Percentiles rank a stretch among this genome's conserved stretches.
These are phyloP conservation scores for Mycosphaerella sp. DNA, from an alignment of 2,329 filamentous ascomycete species.

Conservation along the genomic window DNA sequence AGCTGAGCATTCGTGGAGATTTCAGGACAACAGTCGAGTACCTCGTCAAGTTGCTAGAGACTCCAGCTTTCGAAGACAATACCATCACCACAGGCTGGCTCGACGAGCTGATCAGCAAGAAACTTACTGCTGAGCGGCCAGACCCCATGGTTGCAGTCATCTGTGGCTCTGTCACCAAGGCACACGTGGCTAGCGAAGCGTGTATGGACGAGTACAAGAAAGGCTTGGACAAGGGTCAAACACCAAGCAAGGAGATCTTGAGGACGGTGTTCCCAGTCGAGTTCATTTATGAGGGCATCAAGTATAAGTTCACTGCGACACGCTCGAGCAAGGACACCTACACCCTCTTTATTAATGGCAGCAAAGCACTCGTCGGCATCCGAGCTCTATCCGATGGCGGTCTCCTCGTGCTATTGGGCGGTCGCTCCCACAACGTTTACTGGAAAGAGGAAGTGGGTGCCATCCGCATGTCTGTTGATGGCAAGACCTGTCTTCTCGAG, in stretches of 20 bases:
- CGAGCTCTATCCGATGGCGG: slow-evolving; percentile 90
- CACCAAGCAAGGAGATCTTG: slow-evolving; percentile 90
- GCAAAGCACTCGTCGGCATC: slow-evolving; percentile 89
- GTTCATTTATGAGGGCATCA: slow-evolving; percentile 94
- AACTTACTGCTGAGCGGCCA: slow-evolving; percentile 89
- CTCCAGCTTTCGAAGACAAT: slow-evolving; percentile 96
- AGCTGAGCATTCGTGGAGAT: slow-evolving; percentile 98
- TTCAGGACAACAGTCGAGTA: slow-evolving; percentile 99
- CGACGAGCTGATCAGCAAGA: slow-evolving; percentile 97
- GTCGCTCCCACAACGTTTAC: slow-evolving; percentile 96
- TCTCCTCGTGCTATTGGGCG: slow-evolving; percentile 80
- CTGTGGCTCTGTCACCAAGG: slow-evolving; percentile 90
- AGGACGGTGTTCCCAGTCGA: slow-evolving; percentile 97
- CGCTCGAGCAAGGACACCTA: slow-evolving; percentile 89
- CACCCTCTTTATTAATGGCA: slow-evolving; percentile 97
- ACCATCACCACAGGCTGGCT: slow-evolving; percentile 99
- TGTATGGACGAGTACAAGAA: slow-evolving; percentile 82
- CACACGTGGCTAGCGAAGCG: slow-evolving; percentile 85
- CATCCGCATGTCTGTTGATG: slow-evolving; percentile 90
- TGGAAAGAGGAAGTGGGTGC: slow-evolving; percentile 99
- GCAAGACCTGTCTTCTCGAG: slow-evolving; percentile 96
- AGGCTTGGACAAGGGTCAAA: slow-evolving; percentile 93
- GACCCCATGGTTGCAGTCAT: slow-evolving; percentile 92
- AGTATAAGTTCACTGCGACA: slow-evolving; percentile 98
- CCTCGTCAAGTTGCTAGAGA: slow-evolving; percentile 96